phyloP scores from a whole-genome alignment of 305 asterid genomes.

The Solanum hybrid region DNA sequence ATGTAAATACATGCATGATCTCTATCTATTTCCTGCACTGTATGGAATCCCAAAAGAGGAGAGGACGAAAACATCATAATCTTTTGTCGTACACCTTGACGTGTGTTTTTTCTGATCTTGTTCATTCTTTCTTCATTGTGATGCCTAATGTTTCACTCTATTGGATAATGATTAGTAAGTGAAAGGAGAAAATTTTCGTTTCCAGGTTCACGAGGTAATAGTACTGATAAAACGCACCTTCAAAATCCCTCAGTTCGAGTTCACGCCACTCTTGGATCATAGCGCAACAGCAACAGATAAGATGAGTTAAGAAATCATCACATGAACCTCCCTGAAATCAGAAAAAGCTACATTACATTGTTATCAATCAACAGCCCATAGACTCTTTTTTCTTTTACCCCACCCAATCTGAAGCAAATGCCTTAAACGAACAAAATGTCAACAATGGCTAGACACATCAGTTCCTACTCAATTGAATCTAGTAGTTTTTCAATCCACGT shows the following conservation, averaged over 20 bases:
- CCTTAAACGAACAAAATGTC: neutral
- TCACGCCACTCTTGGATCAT: constrained; percentile 25
- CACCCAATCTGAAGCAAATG: neutral
- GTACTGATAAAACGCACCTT: neutral
- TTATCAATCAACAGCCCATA: neutral
- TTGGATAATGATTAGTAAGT: neutral
- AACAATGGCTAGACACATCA: neutral
- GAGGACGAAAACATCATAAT: neutral
- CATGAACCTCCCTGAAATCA: constrained; percentile 16
- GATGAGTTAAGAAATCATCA: constrained; percentile 21
- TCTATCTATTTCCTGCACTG: neutral
- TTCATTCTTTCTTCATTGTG: neutral
- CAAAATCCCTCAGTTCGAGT: constrained; percentile 12
- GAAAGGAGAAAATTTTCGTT: neutral
- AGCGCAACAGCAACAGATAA: constrained; percentile 22
- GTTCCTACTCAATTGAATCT: neutral
- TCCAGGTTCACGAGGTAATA: neutral
- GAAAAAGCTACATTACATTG: neutral
- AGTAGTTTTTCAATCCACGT: neutral
- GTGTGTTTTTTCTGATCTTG: neutral
- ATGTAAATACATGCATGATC: neutral
- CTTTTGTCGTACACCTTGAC: neutral
- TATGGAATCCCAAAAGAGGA: neutral
- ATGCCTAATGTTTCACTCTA: neutral
- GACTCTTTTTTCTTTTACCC: neutral